Base-by-base conservation (phyloP, 139 green algal species). In the Tetradesmus obliquus region DNA sequence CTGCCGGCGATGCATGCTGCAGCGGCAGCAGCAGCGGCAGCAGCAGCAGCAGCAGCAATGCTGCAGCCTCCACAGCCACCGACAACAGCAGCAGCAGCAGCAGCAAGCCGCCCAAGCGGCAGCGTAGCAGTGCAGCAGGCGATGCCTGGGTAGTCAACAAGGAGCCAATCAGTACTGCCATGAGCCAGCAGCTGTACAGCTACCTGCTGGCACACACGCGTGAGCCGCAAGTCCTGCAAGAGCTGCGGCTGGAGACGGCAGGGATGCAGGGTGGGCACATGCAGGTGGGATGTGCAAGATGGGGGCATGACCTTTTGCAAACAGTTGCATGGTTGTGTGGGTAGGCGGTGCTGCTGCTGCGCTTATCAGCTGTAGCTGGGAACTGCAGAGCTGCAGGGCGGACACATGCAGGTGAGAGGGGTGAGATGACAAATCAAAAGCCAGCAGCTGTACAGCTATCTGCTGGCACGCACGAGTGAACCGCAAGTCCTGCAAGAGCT, bases 131-230 rank as follows among this genome's bases (percentile, higher is more conserved):
- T 76, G 66, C 66, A 76, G 66, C 66, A 76, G 66, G 66, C 7
- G 66, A 76, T 76, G 32, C 19, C 5, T 82, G 74, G 74, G 84
- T 81, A 0, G 62, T 90, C 5, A 95, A 96, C 89, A 95, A 94
- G 83, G 60, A 94, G 76, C 88, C 86, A 12, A 94, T 93, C 24
- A 84, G 84, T 6, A 89, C 82, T 19, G 82, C 79, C 5, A 96
- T 97, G 94, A 92, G 71, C 3, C 86, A 92, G 0, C 51, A 88
- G 66, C 90, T 97, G 81, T 97, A 97, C 88, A 55, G 54, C 2
- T 98, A 98, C 88, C 92, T 98, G 69, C 91, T 98, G 24, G 53
- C 83, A 2, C 96, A 97, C 90, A 98, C 95, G 0, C 87, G 95
- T 3, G 97, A 98, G 88, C 92, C 92, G 3, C 84, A 95, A 91